Conservation (phyloP, 306 rosid species). For the Gillenia trifoliata region DNA sequence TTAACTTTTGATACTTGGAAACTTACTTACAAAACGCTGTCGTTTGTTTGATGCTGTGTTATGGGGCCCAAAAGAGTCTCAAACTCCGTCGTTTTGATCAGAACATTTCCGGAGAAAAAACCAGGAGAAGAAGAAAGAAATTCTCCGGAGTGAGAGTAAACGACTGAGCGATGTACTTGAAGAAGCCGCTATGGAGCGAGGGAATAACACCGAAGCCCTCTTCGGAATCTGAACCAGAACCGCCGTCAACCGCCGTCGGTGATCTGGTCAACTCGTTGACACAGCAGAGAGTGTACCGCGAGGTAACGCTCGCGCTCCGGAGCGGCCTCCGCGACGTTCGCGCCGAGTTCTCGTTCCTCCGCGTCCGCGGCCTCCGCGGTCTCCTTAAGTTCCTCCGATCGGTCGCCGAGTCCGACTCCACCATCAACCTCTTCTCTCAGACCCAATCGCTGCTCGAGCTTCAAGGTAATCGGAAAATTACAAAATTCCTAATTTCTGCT, state of each 20-base stretch:
- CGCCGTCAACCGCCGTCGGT: constrained; percentile 24
- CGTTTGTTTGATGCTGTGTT: background rate
- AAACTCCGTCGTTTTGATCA: background rate
- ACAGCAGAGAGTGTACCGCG: constrained; percentile 63
- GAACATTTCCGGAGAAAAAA: background rate
- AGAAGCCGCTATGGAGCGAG: constrained; percentile 70
- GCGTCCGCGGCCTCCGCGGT: constrained; percentile 71
- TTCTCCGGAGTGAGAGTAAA: background rate
- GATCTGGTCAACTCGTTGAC: constrained; percentile 63
- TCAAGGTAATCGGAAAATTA: constrained; percentile 42
- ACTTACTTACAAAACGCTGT: background rate
- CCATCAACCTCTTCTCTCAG: constrained; percentile 56
- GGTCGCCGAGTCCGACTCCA: constrained; percentile 62
- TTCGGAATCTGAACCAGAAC: constrained; percentile 26
- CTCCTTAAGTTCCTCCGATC: constrained; percentile 83
- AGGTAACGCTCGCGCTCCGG: constrained; percentile 76
- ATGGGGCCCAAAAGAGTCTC: background rate
- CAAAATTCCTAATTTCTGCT: background rate
- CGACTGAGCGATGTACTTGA: constrained; percentile 50
- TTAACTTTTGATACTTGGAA: no score
- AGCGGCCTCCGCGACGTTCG: constrained; percentile 72
- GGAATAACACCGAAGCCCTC: constrained; percentile 30
- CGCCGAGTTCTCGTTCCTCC: constrained; percentile 88
- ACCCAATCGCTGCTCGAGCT: constrained; percentile 69
- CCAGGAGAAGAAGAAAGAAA: background rate